Evolutionary conservation across 495 filamentous ascomycete genomes (phyloP), one percentile per base, ranked within the genome.

Genomic region (Hypoxylon perforatum): DNA sequence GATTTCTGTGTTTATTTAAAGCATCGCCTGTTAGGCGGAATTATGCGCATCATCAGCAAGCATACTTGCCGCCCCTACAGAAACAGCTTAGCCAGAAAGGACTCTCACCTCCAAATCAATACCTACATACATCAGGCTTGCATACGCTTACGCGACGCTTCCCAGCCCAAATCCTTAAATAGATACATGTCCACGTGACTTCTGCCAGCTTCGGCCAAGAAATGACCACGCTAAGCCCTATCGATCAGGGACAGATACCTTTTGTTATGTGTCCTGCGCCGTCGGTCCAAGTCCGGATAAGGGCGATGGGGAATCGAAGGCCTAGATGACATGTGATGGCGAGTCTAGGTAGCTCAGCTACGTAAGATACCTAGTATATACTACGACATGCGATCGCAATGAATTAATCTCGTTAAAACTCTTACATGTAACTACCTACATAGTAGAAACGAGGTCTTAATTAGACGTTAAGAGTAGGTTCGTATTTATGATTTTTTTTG

Each of bases 181-280:
- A 68, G 59, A 59, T 59, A 21, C 15, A 19, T 21, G 5, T 46
- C 30, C 65, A 68, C 65, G 65, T 68, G 65, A 68, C 25, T 17
- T 17, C 42, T 46, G 35, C 65, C 59, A 58, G 44, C 65, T 59
- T 62, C 49, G 49, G 48, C 49, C 54, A 63, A 56, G 59, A 50
- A 33, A 23, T 60, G 49, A 49, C 12, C 28, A 44, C 65, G 65
- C 65, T 68, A 68, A 68, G 65, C 65, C 65, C 65, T 68, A 68
- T 68, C 59, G 23, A 68, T 59, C 65, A 68, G 65, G 65, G 60
- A 68, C 65, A 18, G 41, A 63, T 68, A 59, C 54, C 30, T 10
- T 33, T 33, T 33, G 11, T 33, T 33, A 49, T 55, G 39, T 48
- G 44, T 53, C 56, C 44, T 44, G 21, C 49, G 47, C 41, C 49